A percentile compares a stretch with the other conserved stretches of the same genome.
Conservation (phyloP, 306 rosid species). For the Prunus davidiana region DNA sequence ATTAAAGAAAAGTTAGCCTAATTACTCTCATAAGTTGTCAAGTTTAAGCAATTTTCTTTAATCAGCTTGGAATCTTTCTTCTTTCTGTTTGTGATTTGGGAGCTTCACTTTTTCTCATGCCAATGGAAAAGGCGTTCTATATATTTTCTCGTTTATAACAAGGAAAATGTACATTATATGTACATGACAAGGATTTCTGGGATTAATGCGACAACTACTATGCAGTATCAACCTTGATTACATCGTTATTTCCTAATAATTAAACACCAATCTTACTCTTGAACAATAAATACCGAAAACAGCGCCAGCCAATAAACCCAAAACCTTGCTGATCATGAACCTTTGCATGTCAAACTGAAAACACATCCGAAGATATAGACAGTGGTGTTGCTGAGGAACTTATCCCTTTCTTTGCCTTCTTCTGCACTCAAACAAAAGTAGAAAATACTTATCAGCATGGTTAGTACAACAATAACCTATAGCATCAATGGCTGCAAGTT, state of each 20-base stretch:
- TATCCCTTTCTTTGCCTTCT: slow-evolving; percentile 35
- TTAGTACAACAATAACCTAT: not conserved
- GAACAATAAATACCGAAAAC: not conserved
- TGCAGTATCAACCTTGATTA: not conserved
- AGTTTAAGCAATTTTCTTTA: not conserved
- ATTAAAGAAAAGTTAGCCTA: not conserved
- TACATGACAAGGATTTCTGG: not conserved
- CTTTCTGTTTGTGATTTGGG: not conserved
- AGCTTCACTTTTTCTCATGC: not conserved
- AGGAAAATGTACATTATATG: not conserved
- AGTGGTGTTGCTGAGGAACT: slow-evolving; percentile 33
- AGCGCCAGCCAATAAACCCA: not conserved
- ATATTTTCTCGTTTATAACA: not conserved
- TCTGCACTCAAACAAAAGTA: slow-evolving; percentile 28
- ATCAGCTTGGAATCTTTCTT: not conserved
- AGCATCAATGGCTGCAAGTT: not conserved
- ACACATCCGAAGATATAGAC: slow-evolving; percentile 33
- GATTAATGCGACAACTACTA: not conserved
- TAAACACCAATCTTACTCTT: not conserved
- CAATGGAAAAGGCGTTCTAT: not conserved
- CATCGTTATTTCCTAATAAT: slow-evolving; percentile 8
- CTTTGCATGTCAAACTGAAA: slow-evolving; percentile 21
- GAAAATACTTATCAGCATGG: not conserved
- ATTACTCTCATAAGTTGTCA: not conserved
- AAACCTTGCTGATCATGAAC: not conserved